phyloP scores from a whole-genome alignment of 2,329 filamentous ascomycete species.

The Simplicillium aogashimaense region DNA sequence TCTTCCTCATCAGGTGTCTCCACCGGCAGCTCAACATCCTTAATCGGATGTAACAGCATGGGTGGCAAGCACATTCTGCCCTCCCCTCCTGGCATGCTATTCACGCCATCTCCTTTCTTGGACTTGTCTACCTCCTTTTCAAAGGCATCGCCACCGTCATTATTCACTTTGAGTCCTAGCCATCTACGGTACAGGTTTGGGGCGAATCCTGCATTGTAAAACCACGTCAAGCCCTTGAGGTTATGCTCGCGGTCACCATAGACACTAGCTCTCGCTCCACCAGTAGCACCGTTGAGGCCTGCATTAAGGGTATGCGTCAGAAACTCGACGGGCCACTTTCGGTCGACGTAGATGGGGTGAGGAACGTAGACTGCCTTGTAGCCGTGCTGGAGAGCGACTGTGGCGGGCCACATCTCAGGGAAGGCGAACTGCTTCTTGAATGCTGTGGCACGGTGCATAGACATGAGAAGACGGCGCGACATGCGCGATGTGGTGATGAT shows the following conservation, averaged over 20 bases:
- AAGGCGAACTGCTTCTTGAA: constrained; percentile 84
- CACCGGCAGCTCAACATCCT: constrained; percentile 59
- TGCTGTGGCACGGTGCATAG: constrained; percentile 86
- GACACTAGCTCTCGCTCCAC: constrained; percentile 62
- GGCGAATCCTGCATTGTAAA: constrained; percentile 78
- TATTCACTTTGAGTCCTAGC: constrained; percentile 73
- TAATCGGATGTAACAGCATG: constrained; percentile 84
- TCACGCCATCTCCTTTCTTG: constrained; percentile 37
- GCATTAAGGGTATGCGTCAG: constrained; percentile 74
- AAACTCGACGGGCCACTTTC: constrained; percentile 73
- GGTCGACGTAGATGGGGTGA: constrained; percentile 80
- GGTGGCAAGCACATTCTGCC: constrained; percentile 86
- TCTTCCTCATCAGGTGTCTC: constrained; percentile 42
- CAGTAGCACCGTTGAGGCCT: constrained; percentile 62
- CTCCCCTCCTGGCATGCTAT: constrained; percentile 55
- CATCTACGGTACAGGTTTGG: constrained; percentile 75
- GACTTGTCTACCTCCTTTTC: constrained; percentile 49
- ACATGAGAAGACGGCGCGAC: constrained; percentile 65
- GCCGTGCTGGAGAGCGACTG: constrained; percentile 79
- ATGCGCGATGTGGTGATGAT: constrained; percentile 86
- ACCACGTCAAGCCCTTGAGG: constrained; percentile 80
- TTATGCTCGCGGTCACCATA: constrained; percentile 86
- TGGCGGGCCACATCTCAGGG: constrained; percentile 93
- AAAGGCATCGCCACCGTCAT: constrained; percentile 68
- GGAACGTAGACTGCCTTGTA: constrained; percentile 88